phyloP scores from a whole-genome alignment of 805 yeast species.

The Lipomyces yamadae region DNA sequence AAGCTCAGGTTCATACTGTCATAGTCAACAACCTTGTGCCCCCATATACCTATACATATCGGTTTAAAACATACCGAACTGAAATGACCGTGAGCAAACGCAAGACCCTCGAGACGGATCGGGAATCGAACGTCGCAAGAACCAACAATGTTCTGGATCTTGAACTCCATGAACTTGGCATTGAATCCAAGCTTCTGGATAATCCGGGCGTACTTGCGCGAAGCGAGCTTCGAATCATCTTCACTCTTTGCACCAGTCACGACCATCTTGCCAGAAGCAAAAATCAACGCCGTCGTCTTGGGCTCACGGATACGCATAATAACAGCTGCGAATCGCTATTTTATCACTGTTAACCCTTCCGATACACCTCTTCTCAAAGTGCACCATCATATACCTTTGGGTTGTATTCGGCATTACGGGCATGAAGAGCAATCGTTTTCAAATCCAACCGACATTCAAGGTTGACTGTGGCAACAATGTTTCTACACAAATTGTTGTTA shows the following conservation, averaged over 20 bases:
- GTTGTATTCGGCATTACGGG: slow-evolving; percentile 98
- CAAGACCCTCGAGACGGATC: slow-evolving; percentile 94
- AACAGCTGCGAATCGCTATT: slow-evolving; percentile 92
- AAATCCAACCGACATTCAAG: slow-evolving; percentile 93
- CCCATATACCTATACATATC: not conserved
- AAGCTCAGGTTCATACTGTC: slow-evolving; percentile 86
- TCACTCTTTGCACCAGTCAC: slow-evolving; percentile 99
- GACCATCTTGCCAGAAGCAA: slow-evolving; percentile 99
- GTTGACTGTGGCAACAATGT: slow-evolving; percentile 97
- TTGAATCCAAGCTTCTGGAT: slow-evolving; percentile 97
- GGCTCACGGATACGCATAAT: slow-evolving; percentile 99
- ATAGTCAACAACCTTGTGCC: not conserved
- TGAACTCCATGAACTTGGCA: slow-evolving; percentile 97
- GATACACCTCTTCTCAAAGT: no score
- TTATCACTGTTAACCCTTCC: slow-evolving; percentile 10
- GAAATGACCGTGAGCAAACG: slow-evolving; percentile 98
- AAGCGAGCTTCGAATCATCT: slow-evolving; percentile 97
- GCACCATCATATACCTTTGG: slow-evolving; percentile 58
- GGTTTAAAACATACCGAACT: not conserved
- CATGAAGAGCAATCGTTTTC: slow-evolving; percentile 96
- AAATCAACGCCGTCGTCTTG: slow-evolving; percentile 94
- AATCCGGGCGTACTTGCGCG: slow-evolving; percentile 96
- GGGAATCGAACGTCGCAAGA: slow-evolving; percentile 99
- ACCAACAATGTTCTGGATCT: slow-evolving; percentile 97
- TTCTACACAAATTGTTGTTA: slow-evolving; percentile 53